Evolutionary conservation across 164 flowering plant species (phyloP), one percentile per base, ranked within the genome.

Genomic region (Cinnamomum micranthum): DNA sequence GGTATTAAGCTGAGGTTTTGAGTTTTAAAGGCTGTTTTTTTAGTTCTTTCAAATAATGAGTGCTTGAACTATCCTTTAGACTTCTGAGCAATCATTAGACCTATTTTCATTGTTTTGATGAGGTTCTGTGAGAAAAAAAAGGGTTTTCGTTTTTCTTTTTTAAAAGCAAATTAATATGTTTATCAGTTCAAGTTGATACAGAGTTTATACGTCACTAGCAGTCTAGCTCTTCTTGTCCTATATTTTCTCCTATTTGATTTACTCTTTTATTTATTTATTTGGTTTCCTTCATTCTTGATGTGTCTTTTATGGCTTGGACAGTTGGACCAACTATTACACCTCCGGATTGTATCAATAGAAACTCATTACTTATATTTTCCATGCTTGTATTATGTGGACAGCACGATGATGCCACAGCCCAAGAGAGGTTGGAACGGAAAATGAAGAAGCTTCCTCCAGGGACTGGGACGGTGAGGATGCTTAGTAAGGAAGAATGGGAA

Each of bases 401-500:
- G 97, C 77, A 81, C 76, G 95, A 91, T 81, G 97, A 92, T 1
- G 83, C 91, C 13, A 87, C 63, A 67, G 83, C 91, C 67, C 92
- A 94, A 80, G 97, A 94, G 77, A 79, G 77, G 87, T 84, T 91
- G 71, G 98, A 94, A 81, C 85, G 87, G 50, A 90, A 89, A 80
- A 94, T 94, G 80, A 81, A 78, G 79, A 85, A 92, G 79, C 93
- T 95, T 70, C 97, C 97, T 70, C 73, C 86, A 68, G 98, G 86
- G 69, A 88, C 85, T 76, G 98, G 98, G 68, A 84, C 92, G 0
- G 90, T 91, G n/a, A 90, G 97, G 87, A 92, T 92, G 97, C 88
- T 94, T 15, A 86, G 80, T 71, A 94, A 86, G 69, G 97, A 94
- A 79, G 98, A 94, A 76, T 94, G 98, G 98, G 94, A 90, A 1